phyloP scores from a whole-genome alignment of 768 basidiomycete genomes.

The Mycena galopus region DNA sequence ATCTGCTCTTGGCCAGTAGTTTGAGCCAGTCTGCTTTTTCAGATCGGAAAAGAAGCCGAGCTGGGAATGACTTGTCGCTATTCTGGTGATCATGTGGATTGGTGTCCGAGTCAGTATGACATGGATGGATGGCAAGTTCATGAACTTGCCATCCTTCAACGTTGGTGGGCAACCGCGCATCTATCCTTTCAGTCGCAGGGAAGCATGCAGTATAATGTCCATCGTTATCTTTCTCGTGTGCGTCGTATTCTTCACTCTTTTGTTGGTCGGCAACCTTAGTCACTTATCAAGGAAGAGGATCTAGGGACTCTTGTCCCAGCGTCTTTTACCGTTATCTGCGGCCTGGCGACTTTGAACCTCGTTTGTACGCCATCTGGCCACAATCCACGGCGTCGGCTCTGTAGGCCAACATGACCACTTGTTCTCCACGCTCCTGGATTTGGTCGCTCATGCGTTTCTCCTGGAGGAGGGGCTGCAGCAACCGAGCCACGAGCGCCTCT shows the following conservation, averaged over 20 bases:
- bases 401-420: slow-evolving; percentile 88
- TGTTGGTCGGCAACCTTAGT: slow-evolving; percentile 53
- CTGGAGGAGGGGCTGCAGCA: slow-evolving; percentile 83
- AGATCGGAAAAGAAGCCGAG: slow-evolving; percentile 78
- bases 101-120: slow-evolving; percentile 90
- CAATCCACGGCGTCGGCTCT: slow-evolving; percentile 87
- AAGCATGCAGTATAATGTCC: slow-evolving; percentile 87
- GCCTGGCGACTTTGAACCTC: slow-evolving; percentile 84
- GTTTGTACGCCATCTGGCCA: slow-evolving; percentile 91
- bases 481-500: slow-evolving; percentile 72
- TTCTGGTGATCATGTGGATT: slow-evolving; percentile 84
- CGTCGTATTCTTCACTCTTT: slow-evolving; percentile 29
- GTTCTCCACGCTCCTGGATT: slow-evolving; percentile 86
- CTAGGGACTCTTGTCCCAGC: slow-evolving; percentile 79
- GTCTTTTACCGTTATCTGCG: slow-evolving; percentile 81
- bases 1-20: no score
- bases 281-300: slow-evolving; percentile 92
- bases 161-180: slow-evolving; percentile 63
- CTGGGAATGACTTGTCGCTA: slow-evolving; percentile 82
- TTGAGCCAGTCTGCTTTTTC: no score
- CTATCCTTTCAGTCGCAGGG: neutral
- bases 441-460: slow-evolving; percentile 88
- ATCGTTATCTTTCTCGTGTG: slow-evolving; percentile 92
- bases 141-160: slow-evolving; percentile 92
- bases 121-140: slow-evolving; percentile 88